Evolutionary conservation across 1,284 basidiomycete species (phyloP).

Genomic region (Moesziomyces antarcticus): DNA sequence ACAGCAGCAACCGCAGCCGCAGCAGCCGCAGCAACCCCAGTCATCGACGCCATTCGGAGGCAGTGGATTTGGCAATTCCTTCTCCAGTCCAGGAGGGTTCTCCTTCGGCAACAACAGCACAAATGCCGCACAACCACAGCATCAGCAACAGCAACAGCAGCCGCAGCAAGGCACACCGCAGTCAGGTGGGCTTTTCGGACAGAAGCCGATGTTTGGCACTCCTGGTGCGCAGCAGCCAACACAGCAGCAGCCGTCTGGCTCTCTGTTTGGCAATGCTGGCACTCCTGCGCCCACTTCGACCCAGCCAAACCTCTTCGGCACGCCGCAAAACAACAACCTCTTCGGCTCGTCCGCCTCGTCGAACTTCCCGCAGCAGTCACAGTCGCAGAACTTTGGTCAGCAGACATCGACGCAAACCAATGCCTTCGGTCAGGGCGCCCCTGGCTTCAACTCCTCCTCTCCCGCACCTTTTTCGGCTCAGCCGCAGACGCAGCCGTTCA

Average conservation of each 20-base stretch:
- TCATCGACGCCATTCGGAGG: conserved; percentile 33
- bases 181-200: conserved; percentile 25
- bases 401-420: conserved; percentile 18
- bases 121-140: conserved; percentile 11
- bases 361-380: conserved; percentile 20
- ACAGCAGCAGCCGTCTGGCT: conserved; percentile 21
- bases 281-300: conserved; percentile 16
- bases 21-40: conserved; percentile 32
- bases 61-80: conserved; percentile 31
- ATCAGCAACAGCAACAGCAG: conserved; percentile 27
- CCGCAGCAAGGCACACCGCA: conserved; percentile 25
- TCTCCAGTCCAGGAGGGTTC: conserved; percentile 33
- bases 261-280: conserved; percentile 25
- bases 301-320: conserved; percentile 23
- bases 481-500: conserved; percentile 23
- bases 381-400: conserved; percentile 11
- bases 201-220: conserved; percentile 50
- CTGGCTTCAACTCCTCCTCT: conserved; percentile 27
- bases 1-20: conserved; percentile 17
- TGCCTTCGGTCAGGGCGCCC: conserved; percentile 13
- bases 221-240: conserved; percentile 27
- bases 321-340: conserved; percentile 28
- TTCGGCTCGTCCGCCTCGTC: conserved; percentile 24
- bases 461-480: conserved; percentile 27
- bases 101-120: conserved; percentile 31